Base-by-base conservation (phyloP, 2,329 filamentous ascomycete species). In the Alternaria incomplexa region DNA sequence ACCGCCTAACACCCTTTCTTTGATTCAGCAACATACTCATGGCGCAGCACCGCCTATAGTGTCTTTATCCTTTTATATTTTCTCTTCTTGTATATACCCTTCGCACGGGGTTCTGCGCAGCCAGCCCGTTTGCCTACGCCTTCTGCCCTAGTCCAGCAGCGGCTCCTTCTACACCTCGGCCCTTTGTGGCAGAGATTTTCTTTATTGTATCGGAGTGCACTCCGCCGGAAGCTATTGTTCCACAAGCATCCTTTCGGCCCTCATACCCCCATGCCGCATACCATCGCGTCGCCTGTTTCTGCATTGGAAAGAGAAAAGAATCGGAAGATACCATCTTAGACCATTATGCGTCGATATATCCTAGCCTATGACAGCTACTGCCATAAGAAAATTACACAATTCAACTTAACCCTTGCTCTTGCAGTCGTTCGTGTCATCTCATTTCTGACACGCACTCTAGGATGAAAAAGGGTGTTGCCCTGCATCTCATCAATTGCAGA, bases 51-150 rank as follows among this genome's bases (percentile, higher is more conserved):
- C 48, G 50, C 59, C 60, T 46, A 28, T 45, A 55, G 56, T 66
- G 63, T 64, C 58, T 65, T 46, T 43, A 23, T 17, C 22, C 56
- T 61, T 30, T 50, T 36, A 28, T 28, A 45, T 22, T 17, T 54
- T 57, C 26, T 40, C 36, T 67, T 64, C 62, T 67, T 68, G 64
- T 67, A 62, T 59, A 64, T 68, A 68, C 52, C 46, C 30, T 55
- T 58, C 44, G 12, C 30, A 43, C 44, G 15, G 44, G 40, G 40
- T 23, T 46, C 48, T 30, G 17, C 23, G 11, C 17, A 45, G 47
- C 36, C 59, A 48, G 55, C 43, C 25, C 55, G 20, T 45, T 44
- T 46, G 44, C 25, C 47, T 52, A 57, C 47, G 28, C 22, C 12
- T 28, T 61, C 55, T 54, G 32, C 54, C 56, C 57, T 58, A 32